phyloP scores from a whole-genome alignment of 78 protist species.

The Andalucia godoyi region DNA sequence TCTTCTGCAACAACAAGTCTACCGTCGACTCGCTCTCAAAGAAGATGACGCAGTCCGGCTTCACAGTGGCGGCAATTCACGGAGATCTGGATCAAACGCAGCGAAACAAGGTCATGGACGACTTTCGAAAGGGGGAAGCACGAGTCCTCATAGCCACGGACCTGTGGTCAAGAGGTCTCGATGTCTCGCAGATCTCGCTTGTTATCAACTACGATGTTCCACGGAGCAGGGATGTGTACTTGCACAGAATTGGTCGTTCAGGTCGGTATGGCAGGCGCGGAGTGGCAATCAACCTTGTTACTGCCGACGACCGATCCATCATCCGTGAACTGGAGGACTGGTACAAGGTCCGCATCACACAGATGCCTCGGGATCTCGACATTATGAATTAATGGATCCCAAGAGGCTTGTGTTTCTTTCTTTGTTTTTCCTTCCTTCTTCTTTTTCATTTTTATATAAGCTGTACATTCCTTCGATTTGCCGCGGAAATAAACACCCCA shows the following conservation, averaged over 20 bases:
- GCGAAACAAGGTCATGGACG: slow-evolving; percentile 74
- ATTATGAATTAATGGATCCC: too few relatives aligned
- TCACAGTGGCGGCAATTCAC: slow-evolving; percentile 90
- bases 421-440: too few relatives aligned
- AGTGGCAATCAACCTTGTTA: slow-evolving; percentile 25
- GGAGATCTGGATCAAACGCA: slow-evolving; percentile 87
- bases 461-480: too few relatives aligned
- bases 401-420: too few relatives aligned
- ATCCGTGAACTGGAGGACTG: slow-evolving; percentile 84
- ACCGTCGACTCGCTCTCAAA: slow-evolving; percentile 62
- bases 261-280: slow-evolving; percentile 28
- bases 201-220: slow-evolving; percentile 34
- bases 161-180: slow-evolving; percentile 88
- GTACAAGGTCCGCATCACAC: too few relatives aligned
- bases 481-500: too few relatives aligned
- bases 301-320: slow-evolving; percentile 10
- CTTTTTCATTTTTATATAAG: too few relatives aligned
- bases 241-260: slow-evolving; percentile 18
- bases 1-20: slow-evolving; percentile 90
- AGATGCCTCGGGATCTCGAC: too few relatives aligned
- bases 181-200: slow-evolving; percentile 54
- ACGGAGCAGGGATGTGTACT: background rate
- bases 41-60: slow-evolving; percentile 75
- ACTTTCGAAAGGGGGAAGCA: slow-evolving; percentile 72
- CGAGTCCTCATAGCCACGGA: slow-evolving; percentile 92